phyloP scores from a whole-genome alignment of 164 flowering plant genomes.

The Piper betle region DNA sequence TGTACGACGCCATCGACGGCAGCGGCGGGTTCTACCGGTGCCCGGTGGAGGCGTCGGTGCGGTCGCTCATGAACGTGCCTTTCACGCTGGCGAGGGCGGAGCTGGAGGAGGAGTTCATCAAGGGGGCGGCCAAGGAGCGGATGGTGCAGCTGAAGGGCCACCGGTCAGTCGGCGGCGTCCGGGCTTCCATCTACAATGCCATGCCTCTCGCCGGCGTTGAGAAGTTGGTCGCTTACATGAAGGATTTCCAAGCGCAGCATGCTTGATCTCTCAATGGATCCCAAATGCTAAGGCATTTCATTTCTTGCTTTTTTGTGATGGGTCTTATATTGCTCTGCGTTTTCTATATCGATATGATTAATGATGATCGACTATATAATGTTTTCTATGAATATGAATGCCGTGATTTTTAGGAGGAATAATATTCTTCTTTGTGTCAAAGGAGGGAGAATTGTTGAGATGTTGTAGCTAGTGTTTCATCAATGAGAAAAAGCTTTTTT shows the following conservation, averaged over 20 bases:
- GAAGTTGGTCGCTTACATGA: constrained; percentile 93
- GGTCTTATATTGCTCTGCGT: no score
- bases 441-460: no score
- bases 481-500: no score
- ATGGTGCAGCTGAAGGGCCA: constrained; percentile 98
- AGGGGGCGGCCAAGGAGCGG: constrained; percentile 77
- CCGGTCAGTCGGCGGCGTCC: constrained; percentile 92
- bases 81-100: constrained; percentile 84
- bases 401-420: no score
- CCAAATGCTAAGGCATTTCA: neutral
- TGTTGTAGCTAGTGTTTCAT: no score
- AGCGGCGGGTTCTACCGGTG: constrained; percentile 81
- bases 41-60: constrained; percentile 87
- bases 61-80: constrained; percentile 97
- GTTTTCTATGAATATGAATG: no score
- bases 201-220: constrained; percentile 95
- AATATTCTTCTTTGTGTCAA: no score
- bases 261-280: constrained; percentile 7
- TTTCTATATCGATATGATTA: no score
- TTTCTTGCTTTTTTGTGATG: no score
- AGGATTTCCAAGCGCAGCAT: constrained; percentile 80
- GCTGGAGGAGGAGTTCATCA: constrained; percentile 72
- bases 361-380: no score
- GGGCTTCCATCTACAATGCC: constrained; percentile 97
- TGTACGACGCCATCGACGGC: constrained; percentile 64